Evolutionary conservation across 176 grass and related monocot species (phyloP).

Genomic region (Pontederia crassipes): DNA sequence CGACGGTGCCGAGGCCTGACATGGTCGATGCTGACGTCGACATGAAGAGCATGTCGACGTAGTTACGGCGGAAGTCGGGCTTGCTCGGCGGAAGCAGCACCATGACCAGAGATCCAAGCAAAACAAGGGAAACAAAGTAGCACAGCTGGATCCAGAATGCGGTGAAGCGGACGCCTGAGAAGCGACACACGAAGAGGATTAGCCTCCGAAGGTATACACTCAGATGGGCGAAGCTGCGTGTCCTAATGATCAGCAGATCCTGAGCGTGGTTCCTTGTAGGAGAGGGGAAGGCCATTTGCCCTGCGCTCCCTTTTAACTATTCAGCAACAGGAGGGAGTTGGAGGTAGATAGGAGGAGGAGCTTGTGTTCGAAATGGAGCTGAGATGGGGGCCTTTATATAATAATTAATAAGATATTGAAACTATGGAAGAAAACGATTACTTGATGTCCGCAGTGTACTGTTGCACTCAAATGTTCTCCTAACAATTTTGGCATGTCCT

Average conservation of each 20-base stretch:
- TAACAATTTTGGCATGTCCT: too few relatives aligned
- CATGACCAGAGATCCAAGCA: constrained; percentile 50
- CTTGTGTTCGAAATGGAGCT: too few relatives aligned
- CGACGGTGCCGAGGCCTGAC: neutral
- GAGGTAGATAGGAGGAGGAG: too few relatives aligned
- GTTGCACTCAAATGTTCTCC: too few relatives aligned
- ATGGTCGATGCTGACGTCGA: constrained; percentile 26
- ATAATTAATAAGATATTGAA: too few relatives aligned
- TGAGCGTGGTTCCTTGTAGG: neutral
- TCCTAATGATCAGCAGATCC: neutral
- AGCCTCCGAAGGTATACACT: neutral
- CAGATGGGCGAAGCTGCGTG: neutral
- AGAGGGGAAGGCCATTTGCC: neutral
- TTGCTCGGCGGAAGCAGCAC: constrained; percentile 33
- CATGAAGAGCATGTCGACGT: constrained; percentile 58
- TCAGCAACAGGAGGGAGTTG: too few relatives aligned
- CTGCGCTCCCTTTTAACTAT: neutral
- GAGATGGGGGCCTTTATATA: too few relatives aligned
- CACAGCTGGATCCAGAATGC: constrained; percentile 46
- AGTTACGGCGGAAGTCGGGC: constrained; percentile 7
- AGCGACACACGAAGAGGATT: neutral
- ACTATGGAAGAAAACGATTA: too few relatives aligned
- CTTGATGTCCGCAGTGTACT: too few relatives aligned
- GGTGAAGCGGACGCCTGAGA: constrained; percentile 27
- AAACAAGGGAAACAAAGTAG: constrained; percentile 53